These are phyloP conservation scores for Ichthyophonus hoferi DNA, from an alignment of 208 protist species.

Conservation along the genomic window DNA sequence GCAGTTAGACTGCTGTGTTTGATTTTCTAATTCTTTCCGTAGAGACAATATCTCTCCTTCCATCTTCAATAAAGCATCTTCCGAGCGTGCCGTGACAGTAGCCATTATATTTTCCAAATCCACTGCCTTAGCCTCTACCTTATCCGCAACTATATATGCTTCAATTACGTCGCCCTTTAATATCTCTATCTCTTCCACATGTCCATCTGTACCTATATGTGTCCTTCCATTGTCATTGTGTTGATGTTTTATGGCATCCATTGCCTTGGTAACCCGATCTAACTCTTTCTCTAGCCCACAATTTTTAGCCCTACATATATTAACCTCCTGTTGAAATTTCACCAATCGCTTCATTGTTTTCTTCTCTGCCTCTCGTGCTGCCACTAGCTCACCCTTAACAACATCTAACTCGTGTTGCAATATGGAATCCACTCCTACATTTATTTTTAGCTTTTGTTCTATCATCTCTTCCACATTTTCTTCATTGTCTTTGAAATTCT, in stretches of 20 bases:
- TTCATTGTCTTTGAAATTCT: background rate
- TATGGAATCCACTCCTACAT: background rate
- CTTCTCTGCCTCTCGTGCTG: background rate
- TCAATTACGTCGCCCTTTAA: background rate
- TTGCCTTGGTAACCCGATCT: background rate
- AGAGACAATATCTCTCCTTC: too few relatives aligned
- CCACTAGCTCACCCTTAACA: background rate
- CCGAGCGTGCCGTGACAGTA: too few relatives aligned
- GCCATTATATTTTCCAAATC: too few relatives aligned
- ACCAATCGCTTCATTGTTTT: background rate
- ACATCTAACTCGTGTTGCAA: background rate
- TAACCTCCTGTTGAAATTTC: background rate
- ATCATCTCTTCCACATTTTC: background rate
- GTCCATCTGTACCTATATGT: background rate
- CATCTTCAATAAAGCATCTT: too few relatives aligned
- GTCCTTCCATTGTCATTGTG: too few relatives aligned
- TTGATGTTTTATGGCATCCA: background rate
- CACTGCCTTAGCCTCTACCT: too few relatives aligned
- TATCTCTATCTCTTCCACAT: background rate
- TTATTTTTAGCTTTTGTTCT: background rate
- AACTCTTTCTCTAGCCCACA: background rate
- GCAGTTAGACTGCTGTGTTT: too few relatives aligned
- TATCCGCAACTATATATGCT: too few relatives aligned
- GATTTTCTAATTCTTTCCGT: too few relatives aligned
- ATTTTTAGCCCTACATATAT: background rate